Base-by-base conservation (phyloP, 1,284 basidiomycete species). In the Sanghuangporus weigelae region DNA sequence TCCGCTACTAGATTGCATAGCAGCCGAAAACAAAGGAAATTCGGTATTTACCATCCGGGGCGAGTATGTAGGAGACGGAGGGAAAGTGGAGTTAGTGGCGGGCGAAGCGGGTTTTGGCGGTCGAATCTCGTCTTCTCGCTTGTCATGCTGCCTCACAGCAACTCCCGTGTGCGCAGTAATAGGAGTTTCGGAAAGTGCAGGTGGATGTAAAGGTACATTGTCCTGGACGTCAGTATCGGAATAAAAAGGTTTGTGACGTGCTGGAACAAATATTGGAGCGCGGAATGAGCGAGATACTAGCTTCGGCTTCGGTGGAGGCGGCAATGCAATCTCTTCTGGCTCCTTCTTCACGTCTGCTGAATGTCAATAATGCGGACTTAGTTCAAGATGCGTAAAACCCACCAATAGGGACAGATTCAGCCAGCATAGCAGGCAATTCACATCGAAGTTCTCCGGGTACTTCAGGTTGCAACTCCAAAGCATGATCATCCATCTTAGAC, bases 191-290 rank as follows among this genome's bases (percentile, higher is more conserved):
- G 26, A 31, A 31, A 31, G 26, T 31, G 26, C 26, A 31, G 26
- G 26, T 3, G 26, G 26, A 31, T 31, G 26, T 31, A 31, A 31
- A 31, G 26, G 26, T 31, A 31, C 26, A 23, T 8, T 4, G 10
- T 23, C 23, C 19, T 51, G 49, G 26, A 7, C 23, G 14, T 26
- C 49, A 31, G 19, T 26, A 12, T 51, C 26, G 19, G 35, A 14
- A 7, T 48, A 26, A 31, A 51, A 54, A 7, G 59, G 21, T 14
- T 21, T 51, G 12, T 59, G 35, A 12, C 21, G 21, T 7, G 58
- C 58, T 7, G 58, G 58, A 12, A 59, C 46, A 35, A 59, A 59
- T n/a, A 44, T 49, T 31, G 58, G 58, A 7, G 44, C 26, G 35
- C 58, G 46, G 31, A 48, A 59, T 35, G 44, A n/a, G 23, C 5